Evolutionary conservation across 2,329 filamentous ascomycete species (phyloP).

Genomic region (Alternaria angustiovoidea): DNA sequence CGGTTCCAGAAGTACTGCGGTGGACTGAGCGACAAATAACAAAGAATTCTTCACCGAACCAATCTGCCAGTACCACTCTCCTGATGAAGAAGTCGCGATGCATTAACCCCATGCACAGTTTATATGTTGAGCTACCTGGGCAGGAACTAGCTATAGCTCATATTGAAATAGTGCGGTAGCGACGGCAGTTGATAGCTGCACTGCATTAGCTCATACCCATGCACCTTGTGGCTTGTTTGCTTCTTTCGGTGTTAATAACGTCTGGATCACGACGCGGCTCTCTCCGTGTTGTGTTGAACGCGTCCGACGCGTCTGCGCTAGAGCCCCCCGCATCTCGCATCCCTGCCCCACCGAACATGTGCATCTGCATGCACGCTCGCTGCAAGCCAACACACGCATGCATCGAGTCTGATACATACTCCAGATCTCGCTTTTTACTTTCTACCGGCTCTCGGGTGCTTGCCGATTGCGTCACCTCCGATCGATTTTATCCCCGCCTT

Average conservation of each 20-base stretch:
- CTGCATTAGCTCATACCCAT: not conserved
- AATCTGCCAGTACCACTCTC: not conserved
- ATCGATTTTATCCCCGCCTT: not conserved
- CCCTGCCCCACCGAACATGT: slow-evolving; percentile 17
- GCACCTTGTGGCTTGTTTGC: not conserved
- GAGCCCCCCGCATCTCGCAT: slow-evolving; percentile 16
- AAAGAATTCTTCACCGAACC: slow-evolving; percentile 22
- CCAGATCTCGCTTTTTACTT: not conserved
- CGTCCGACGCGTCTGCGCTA: slow-evolving; percentile 12
- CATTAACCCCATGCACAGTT: not conserved
- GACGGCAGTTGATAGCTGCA: slow-evolving; percentile 3
- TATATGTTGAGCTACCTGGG: slow-evolving; percentile 7
- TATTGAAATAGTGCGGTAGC: not conserved
- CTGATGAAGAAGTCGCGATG: not conserved
- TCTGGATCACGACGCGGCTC: not conserved
- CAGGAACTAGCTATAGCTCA: not conserved
- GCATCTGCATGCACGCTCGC: slow-evolving; percentile 13
- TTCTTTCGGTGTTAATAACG: not conserved
- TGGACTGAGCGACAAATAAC: slow-evolving; percentile 33
- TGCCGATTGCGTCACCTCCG: not conserved
- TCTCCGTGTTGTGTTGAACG: not conserved
- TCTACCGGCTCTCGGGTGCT: not conserved
- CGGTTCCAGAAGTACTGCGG: slow-evolving; percentile 32
- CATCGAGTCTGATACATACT: slow-evolving; percentile 5
- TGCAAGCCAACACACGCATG: slow-evolving; percentile 19